Conservation (phyloP, 75 land plant species). For the Sequoiadendron giganteum region DNA sequence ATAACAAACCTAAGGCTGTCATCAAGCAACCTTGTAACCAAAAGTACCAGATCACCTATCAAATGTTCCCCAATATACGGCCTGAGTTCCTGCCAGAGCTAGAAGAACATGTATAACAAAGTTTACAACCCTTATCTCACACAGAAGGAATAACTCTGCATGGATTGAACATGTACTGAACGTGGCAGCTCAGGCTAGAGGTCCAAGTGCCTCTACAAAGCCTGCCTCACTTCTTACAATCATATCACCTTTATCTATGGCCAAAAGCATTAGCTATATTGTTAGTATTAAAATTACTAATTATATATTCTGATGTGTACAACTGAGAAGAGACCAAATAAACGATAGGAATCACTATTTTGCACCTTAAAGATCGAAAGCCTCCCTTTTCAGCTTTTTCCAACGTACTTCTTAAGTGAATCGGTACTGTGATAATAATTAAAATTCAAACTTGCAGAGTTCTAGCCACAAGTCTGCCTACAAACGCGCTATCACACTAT, state of each 20-base stretch:
- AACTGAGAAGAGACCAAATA: neutral
- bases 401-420: neutral
- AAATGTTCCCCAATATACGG: neutral
- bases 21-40: neutral
- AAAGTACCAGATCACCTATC: neutral
- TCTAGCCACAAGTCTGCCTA: neutral
- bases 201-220: neutral
- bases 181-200: neutral
- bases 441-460: neutral
- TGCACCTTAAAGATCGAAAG: neutral
- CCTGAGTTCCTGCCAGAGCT: neutral
- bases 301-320: neutral
- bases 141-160: neutral
- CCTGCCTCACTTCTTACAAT: neutral
- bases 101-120: neutral
- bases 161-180: neutral
- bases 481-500: neutral
- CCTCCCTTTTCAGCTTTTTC: neutral
- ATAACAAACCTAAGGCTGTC: neutral
- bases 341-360: neutral
- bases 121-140: neutral
- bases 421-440: neutral
- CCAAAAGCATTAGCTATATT: neutral
- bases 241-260: neutral
- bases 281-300: neutral